phyloP scores from a whole-genome alignment of 2,329 filamentous ascomycete genomes.

The Fusarium praegraminearum region DNA sequence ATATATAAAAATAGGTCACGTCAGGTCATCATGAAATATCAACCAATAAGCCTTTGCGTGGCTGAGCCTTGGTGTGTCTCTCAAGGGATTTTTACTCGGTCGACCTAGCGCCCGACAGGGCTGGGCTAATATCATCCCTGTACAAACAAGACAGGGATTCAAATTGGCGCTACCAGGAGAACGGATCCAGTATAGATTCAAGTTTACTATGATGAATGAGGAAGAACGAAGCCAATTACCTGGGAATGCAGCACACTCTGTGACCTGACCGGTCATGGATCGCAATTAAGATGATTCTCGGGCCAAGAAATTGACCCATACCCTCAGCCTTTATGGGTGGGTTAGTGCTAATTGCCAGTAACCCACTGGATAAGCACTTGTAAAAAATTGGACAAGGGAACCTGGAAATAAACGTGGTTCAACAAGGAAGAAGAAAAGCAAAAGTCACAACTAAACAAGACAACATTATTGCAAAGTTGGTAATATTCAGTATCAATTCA shows the following conservation, averaged over 20 bases:
- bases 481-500: neutral
- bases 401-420: slow-evolving; percentile 5
- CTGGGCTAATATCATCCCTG: slow-evolving; percentile 32
- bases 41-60: slow-evolving; percentile 31
- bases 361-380: slow-evolving; percentile 23
- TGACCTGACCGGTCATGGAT: neutral
- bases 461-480: neutral
- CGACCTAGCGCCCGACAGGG: slow-evolving; percentile 33
- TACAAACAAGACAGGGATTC: slow-evolving; percentile 17
- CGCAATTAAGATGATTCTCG: neutral
- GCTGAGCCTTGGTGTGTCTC: slow-evolving; percentile 26
- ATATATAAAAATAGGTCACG: slow-evolving; percentile 39
- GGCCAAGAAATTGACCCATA: slow-evolving; percentile 6
- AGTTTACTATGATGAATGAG: slow-evolving; percentile 19
- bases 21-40: slow-evolving; percentile 26
- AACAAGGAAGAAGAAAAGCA: neutral
- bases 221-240: neutral
- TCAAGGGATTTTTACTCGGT: slow-evolving; percentile 13
- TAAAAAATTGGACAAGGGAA: slow-evolving; percentile 4
- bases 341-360: slow-evolving; percentile 7
- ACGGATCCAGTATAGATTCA: slow-evolving; percentile 17
- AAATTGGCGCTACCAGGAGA: slow-evolving; percentile 31
- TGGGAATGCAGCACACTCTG: neutral
- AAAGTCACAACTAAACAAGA: neutral
- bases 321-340: slow-evolving; percentile 14